phyloP scores from a whole-genome alignment of 2,329 filamentous ascomycete species.

The Pezicula neosporulosa region DNA sequence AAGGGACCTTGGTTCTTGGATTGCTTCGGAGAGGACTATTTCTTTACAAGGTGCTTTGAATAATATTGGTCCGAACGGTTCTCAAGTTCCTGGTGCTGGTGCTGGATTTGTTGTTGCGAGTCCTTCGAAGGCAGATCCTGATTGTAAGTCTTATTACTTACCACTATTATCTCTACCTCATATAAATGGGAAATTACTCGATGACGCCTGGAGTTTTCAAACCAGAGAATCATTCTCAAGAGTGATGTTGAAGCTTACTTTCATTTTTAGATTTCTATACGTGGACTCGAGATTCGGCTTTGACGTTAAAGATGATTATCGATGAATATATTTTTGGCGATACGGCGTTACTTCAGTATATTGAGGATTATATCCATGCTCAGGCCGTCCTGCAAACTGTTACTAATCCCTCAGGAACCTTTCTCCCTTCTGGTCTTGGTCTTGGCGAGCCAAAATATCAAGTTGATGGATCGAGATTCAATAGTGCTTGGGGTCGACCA shows the following conservation, averaged over 20 bases:
- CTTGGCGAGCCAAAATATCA: conserved; percentile 73
- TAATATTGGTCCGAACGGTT: conserved; percentile 52
- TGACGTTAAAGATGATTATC: conserved; percentile 66
- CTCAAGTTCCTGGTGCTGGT: conserved; percentile 41
- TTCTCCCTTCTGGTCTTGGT: conserved; percentile 40
- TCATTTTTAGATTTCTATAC: conserved; percentile 68
- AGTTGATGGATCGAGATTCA: conserved; percentile 60
- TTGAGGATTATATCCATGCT: conserved; percentile 64
- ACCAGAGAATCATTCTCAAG: neutral
- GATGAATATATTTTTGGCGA: conserved; percentile 60
- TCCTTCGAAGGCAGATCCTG: conserved; percentile 47
- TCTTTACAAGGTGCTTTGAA: conserved; percentile 48
- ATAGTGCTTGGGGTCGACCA: conserved; percentile 57
- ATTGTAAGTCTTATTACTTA: conserved; percentile 40
- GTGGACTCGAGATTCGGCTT: conserved; percentile 73
- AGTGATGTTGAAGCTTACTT: conserved; percentile 4
- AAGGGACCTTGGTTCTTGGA: conserved; percentile 29
- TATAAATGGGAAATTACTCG: neutral
- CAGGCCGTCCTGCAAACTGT: conserved; percentile 56
- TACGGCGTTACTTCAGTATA: conserved; percentile 39
- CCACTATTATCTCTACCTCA: neutral
- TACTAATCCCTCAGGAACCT: conserved; percentile 48
- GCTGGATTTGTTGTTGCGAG: conserved; percentile 52
- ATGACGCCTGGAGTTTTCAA: no score
- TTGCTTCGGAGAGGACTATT: conserved; percentile 41